Evolutionary conservation across 371 early-diverging fungal species (phyloP).

Genomic region (Mucor piriformis): DNA sequence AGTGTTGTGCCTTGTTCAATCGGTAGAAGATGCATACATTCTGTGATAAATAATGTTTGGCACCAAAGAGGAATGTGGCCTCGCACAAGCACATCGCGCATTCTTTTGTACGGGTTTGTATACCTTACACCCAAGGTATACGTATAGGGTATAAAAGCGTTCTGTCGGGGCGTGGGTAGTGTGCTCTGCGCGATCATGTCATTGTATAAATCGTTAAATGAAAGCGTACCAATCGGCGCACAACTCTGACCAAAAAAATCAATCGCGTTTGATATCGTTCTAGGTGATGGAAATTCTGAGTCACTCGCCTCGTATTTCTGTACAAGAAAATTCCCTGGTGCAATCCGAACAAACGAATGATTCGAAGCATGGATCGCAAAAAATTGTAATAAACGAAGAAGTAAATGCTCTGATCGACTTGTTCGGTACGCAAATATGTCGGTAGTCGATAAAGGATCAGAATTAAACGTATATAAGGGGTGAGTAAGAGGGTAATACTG

Average conservation of each 20-base stretch:
- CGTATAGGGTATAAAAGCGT: constrained; percentile 33
- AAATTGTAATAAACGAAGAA: constrained; percentile 27
- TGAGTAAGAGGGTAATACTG: background rate
- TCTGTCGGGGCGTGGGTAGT: background rate
- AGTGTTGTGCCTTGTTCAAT: constrained; percentile 24
- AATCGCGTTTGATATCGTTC: background rate
- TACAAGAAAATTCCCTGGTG: constrained; percentile 35
- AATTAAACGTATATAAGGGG: constrained; percentile 8
- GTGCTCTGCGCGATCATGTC: constrained; percentile 12
- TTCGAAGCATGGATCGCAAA: background rate
- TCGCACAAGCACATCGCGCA: constrained; percentile 37
- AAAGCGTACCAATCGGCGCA: constrained; percentile 20
- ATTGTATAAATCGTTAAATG: constrained; percentile 7
- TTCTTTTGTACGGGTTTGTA: constrained; percentile 33
- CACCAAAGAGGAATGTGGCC: constrained; percentile 45
- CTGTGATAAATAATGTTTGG: constrained; percentile 38
- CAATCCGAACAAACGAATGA: constrained; percentile 23
- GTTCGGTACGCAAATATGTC: constrained; percentile 27
- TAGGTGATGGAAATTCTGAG: background rate
- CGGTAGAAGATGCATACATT: constrained; percentile 33
- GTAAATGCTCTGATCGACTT: constrained; percentile 35
- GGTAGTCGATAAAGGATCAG: background rate
- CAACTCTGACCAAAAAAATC: background rate
- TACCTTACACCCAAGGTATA: constrained; percentile 50
- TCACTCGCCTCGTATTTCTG: constrained; percentile 26